Percentiles rank a stretch among this genome's conserved stretches.
Evolutionary conservation across 768 basidiomycete genomes (phyloP).

Genomic region (Lactifluus rugatus): DNA sequence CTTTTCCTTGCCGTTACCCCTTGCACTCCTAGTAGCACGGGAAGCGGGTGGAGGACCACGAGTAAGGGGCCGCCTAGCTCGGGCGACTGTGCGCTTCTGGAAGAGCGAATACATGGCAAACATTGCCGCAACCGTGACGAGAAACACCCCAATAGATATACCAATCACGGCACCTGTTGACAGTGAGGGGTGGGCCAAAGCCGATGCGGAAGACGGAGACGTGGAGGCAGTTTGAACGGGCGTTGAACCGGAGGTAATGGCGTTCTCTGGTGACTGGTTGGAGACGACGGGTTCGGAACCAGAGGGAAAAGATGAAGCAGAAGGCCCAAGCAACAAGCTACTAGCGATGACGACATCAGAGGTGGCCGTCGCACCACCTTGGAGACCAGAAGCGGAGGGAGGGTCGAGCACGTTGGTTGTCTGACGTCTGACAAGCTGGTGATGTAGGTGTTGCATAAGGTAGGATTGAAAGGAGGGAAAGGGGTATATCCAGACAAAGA

Average conservation of each 20-base stretch:
- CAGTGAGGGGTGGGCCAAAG: not conserved
- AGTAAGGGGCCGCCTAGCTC: not conserved
- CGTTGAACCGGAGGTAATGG: not conserved
- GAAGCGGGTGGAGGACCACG: slow-evolving; percentile 1
- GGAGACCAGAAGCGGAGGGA: slow-evolving; percentile 6
- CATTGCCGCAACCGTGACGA: slow-evolving; percentile 5
- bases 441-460: slow-evolving; percentile 5
- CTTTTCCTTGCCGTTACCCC: not conserved
- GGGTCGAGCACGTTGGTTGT: no score
- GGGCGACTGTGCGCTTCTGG: not conserved
- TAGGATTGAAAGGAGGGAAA: not conserved
- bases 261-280: not conserved
- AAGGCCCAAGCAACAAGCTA: slow-evolving; percentile 5
- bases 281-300: not conserved
- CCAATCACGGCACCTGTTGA: slow-evolving; percentile 16
- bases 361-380: not conserved
- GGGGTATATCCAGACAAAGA: slow-evolving; percentile 8
- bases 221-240: not conserved
- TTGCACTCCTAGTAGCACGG: not conserved
- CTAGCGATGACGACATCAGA: not conserved
- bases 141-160: slow-evolving; percentile 10
- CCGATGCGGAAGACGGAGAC: not conserved
- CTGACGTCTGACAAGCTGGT: slow-evolving; percentile 9
- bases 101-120: slow-evolving; percentile 5
- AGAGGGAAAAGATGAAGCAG: not conserved